Evolutionary conservation across 2,329 filamentous ascomycete species (phyloP).

Genomic region (Paradendryphiella salina): DNA sequence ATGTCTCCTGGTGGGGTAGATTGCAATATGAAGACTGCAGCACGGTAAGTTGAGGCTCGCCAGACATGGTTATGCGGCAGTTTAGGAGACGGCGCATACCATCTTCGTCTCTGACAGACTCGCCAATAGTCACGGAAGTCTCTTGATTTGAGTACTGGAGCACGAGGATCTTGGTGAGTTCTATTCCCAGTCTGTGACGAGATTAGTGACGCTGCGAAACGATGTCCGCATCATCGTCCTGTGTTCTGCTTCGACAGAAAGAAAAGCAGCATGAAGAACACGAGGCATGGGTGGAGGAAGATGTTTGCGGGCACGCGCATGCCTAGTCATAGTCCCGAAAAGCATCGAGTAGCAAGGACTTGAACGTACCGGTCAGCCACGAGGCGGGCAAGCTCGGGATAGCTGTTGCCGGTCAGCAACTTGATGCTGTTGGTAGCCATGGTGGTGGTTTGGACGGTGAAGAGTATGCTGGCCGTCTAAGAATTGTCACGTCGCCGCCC

Average conservation of each 20-base stretch:
- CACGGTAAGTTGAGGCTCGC: conserved; percentile 26
- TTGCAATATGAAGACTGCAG: conserved; percentile 86
- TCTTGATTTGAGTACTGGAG: conserved; percentile 87
- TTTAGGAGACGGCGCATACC: conserved; percentile 53
- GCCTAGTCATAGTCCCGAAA: conserved; percentile 15
- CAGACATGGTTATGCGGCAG: background rate
- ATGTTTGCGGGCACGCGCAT: conserved; percentile 5
- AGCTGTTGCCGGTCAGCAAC: conserved; percentile 74
- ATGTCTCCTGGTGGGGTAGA: conserved; percentile 94
- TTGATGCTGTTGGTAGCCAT: conserved; percentile 78
- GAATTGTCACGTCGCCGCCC: conserved; percentile 16
- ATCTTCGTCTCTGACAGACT: conserved; percentile 96
- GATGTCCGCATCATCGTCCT: background rate
- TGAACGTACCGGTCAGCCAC: conserved; percentile 65
- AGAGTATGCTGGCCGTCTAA: conserved; percentile 24
- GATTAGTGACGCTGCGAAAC: conserved; percentile 21
- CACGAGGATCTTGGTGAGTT: conserved; percentile 77
- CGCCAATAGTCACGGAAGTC: conserved; percentile 89
- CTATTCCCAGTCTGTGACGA: conserved; percentile 67
- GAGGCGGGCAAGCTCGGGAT: conserved; percentile 70
- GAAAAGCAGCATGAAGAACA: background rate
- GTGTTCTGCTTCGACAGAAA: background rate
- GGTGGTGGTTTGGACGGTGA: conserved; percentile 19
- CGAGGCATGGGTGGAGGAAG: background rate
- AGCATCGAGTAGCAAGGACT: conserved; percentile 7